Base-by-base conservation (phyloP, 371 early-diverging fungal genomes). In the Funneliformis caledonium region DNA sequence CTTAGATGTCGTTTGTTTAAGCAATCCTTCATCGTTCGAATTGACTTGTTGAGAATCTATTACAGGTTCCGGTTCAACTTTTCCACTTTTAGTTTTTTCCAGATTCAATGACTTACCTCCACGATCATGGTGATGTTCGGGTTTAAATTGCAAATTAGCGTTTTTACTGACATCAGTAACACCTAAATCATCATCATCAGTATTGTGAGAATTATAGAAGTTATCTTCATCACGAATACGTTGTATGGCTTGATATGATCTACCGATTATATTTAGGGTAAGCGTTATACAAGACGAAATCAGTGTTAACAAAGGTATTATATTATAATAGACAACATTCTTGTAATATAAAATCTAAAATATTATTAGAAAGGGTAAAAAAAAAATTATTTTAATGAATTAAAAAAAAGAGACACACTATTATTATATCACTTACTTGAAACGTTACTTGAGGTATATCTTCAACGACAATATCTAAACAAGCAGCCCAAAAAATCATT, bases 361-460 rank as follows among this genome's bases (percentile, higher is more conserved):
- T 33, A 37, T 26, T 37, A 37, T 37, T 37, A 31, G 22, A 70
- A 37, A 45, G 22, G 4, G 0, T 59, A 74, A 31, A 26, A 33
- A 6, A n/a, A 22, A 11, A 33, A 9, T 0, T 14, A 48, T 12
- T 16, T 42, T 1, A 48, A 26, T 45, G 14, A 19, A 7, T 8
- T 4, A 70, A 42, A 42, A 33, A 68, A 16, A 42, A 64, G 11
- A n/a, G 11, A n/a, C 4, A 64, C 19, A 64, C 26, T 64, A 4
- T 2, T 11, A 5, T 22, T 19, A 52, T 31, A 50, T 33, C 52
- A 50, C 19, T 31, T n/a, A 74, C 26, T 37, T 48, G 56, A 64
- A 77, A 48, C 7, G 65, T 37, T 8, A 77, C 4, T 31, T 77
- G 78, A 12, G 78, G 78, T 26, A 77, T 77, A 77, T 77, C 78